Percentiles rank a stretch among this genome's conserved stretches.
Conservation (phyloP, 176 grass and related monocot species). For the Miscanthus lutarioriparius region DNA sequence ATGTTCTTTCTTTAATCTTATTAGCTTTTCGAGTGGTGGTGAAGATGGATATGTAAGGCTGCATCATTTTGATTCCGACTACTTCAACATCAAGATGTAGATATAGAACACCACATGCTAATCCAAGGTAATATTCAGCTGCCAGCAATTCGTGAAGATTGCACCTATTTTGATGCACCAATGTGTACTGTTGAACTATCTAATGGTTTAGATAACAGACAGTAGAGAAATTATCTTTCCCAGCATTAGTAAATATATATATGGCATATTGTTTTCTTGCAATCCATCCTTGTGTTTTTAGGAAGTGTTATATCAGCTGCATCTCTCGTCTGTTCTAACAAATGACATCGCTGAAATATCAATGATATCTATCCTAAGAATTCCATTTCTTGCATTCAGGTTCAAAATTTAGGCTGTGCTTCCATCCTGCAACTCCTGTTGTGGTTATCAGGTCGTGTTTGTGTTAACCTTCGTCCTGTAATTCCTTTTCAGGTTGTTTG, state of each 20-base stretch:
- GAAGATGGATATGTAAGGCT: slow-evolving; percentile 83
- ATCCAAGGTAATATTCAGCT: neutral
- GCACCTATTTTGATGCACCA: too few relatives aligned
- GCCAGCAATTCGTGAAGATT: neutral
- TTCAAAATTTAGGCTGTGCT: neutral
- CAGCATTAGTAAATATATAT: too few relatives aligned
- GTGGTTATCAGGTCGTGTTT: neutral
- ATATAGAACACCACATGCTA: neutral
- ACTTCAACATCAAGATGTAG: slow-evolving; percentile 80
- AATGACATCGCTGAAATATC: neutral
- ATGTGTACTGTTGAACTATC: too few relatives aligned
- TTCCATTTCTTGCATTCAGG: neutral
- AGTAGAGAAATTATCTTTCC: too few relatives aligned
- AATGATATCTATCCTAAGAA: neutral
- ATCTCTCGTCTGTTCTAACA: too few relatives aligned
- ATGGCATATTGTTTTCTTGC: too few relatives aligned
- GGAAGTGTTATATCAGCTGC: too few relatives aligned
- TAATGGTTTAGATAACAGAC: too few relatives aligned
- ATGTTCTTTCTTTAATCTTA: too few relatives aligned
- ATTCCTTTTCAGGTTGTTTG: slow-evolving; percentile 3
- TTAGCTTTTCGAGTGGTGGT: too few relatives aligned
- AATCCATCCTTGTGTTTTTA: too few relatives aligned
- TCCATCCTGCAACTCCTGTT: neutral
- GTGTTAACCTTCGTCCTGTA: neutral
- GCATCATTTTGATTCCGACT: slow-evolving; percentile 84